Base-by-base conservation (phyloP, 148 eudicot genomes). In the Simmondsia chinensis region DNA sequence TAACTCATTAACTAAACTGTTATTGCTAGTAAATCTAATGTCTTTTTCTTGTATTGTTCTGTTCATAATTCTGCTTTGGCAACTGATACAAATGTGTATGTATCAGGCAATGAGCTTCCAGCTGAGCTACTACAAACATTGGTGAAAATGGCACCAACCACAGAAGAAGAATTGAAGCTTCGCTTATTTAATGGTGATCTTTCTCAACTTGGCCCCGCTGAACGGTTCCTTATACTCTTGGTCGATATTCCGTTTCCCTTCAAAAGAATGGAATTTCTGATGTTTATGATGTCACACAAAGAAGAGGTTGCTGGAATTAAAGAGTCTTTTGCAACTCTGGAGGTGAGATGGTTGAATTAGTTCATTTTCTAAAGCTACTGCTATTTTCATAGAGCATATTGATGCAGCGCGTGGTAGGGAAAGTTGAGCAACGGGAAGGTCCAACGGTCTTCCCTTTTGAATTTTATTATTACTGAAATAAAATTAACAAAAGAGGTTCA, bases 111-210 rank as follows among this genome's bases (percentile, higher is more conserved):
- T 47, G 74, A 77, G 61, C 91, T 83, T 51, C 97, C 97, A n/a
- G 12, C 60, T 5, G 94, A 83, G 66, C 79, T 88, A 16, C 39
- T 83, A 50, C 77, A 75, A 41, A 83, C 83, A 33, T 57, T 88
- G 56, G 12, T 83, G 49, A 80, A 73, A 69, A 83, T 88, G 91
- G 84, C 83, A 26, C 97, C 97, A 1, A 83, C 97, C 19, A 38
- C 70, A 55, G 94, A 88, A 34, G 97, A 88, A 71, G 97, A 83
- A 57, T 53, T 88, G 20, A 88, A 83, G 61, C 84, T 88, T 68
- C 73, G 97, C 45, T 59, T 77, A 55, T 88, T 9, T 33, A 61
- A 15, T 33, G 94, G 87, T 2, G 79, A 80, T 36, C 59, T 64
- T 43, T 47, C 57, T 50, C 75, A 43, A 10, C 81, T 88, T 34